Conservation (phyloP, 2,329 filamentous ascomycete genomes). For the Apiospora saccharicola region DNA sequence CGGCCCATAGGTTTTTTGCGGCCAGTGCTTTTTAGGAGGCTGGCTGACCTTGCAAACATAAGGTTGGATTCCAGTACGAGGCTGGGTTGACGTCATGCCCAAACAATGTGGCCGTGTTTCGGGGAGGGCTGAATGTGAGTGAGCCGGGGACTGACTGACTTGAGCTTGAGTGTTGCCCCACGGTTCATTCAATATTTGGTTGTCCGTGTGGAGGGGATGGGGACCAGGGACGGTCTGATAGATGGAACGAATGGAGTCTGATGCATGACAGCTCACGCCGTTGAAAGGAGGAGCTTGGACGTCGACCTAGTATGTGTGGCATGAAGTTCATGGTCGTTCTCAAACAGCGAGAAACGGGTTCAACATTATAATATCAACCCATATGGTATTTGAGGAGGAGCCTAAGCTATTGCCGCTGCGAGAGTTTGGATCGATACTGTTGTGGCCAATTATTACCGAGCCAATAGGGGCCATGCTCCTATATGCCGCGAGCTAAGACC, state of each 20-base stretch:
- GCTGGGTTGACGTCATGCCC: slow-evolving; percentile 1
- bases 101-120: not conserved
- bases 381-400: too few species aligned
- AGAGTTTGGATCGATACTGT: too few species aligned
- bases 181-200: slow-evolving; percentile 7
- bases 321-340: too few species aligned
- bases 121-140: not conserved
- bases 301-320: too few species aligned
- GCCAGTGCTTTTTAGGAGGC: not conserved
- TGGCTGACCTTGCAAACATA: not conserved
- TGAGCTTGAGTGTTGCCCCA: not conserved
- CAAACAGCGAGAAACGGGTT: too few species aligned
- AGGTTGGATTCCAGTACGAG: not conserved
- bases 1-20: not conserved
- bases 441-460: too few species aligned
- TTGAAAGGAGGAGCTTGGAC: not conserved
- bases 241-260: not conserved
- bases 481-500: not conserved
- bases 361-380: too few species aligned
- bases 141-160: not conserved
- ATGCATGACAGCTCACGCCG: not conserved
- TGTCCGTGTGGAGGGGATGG: not conserved
- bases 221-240: not conserved
- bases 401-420: not conserved
- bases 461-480: not conserved